Conservation (phyloP, 2,329 filamentous ascomycete species). For the Curvularia sp. region DNA sequence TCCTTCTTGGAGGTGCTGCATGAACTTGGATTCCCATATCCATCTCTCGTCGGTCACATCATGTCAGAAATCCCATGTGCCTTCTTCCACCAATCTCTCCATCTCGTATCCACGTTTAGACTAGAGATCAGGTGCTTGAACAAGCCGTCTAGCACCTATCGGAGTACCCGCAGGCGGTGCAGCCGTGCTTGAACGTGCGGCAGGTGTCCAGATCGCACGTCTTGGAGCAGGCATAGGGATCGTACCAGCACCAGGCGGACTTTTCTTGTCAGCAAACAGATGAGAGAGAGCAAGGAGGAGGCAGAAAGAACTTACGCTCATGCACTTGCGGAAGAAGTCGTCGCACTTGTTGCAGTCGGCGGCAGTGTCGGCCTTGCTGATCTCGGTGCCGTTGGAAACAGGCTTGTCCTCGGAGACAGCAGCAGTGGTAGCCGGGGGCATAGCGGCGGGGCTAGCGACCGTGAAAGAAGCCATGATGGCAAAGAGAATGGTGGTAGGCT, state of each 20-base stretch:
- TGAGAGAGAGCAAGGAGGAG: neutral
- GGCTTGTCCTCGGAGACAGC: neutral
- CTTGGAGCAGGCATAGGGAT: neutral
- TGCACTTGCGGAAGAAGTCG: neutral
- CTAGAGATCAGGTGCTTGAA: neutral
- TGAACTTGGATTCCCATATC: neutral
- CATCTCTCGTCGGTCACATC: neutral
- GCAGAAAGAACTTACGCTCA: neutral
- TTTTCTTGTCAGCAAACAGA: neutral
- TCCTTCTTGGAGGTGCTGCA: neutral
- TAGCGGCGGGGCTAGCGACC: neutral
- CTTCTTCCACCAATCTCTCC: neutral
- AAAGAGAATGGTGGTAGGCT: neutral
- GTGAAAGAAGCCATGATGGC: conserved; percentile 2
- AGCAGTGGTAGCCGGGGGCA: neutral
- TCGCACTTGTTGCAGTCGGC: conserved; percentile 3
- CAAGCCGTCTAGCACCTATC: neutral
- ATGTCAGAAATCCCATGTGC: neutral
- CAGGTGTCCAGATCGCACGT: neutral
- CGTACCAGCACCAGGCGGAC: neutral
- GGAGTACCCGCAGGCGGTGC: neutral
- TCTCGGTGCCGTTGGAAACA: neutral
- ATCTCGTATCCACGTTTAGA: neutral
- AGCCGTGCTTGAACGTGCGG: neutral
- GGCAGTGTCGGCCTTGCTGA: neutral